Conservation (phyloP, 2,329 filamentous ascomycete species). For the Ustilaginoidea virens region DNA sequence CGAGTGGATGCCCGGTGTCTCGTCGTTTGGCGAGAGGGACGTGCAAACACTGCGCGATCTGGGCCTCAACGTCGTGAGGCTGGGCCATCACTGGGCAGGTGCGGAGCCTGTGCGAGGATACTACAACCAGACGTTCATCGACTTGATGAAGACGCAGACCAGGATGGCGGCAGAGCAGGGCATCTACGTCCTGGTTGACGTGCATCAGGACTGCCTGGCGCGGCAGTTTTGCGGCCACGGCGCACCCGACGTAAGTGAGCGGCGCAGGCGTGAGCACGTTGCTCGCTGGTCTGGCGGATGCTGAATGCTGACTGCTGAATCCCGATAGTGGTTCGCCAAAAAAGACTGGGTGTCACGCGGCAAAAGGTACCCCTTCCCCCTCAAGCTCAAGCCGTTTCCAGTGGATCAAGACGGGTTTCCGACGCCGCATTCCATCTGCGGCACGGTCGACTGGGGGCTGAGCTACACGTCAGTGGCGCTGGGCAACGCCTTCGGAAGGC, state of each 20-base stretch:
- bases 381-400: conserved; percentile 4
- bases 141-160: conserved; percentile 8
- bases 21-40: conserved; percentile 8
- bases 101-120: conserved; percentile 7
- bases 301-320: too few species aligned
- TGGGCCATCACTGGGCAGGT: conserved; percentile 8
- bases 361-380: conserved; percentile 7
- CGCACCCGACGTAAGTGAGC: conserved; percentile 7
- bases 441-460: conserved; percentile 6
- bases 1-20: conserved; percentile 7
- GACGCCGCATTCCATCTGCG: conserved; percentile 6
- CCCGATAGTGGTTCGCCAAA: conserved; percentile 7
- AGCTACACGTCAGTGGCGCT: conserved; percentile 7
- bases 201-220: conserved; percentile 8
- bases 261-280: too few species aligned
- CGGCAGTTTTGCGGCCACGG: conserved; percentile 8
- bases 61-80: conserved; percentile 8
- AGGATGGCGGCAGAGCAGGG: conserved; percentile 8
- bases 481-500: conserved; percentile 7
- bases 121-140: conserved; percentile 8
- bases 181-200: conserved; percentile 8
- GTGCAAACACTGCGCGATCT: conserved; percentile 7
- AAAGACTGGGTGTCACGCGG: conserved; percentile 6
- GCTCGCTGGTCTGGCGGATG: too few species aligned
- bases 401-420: conserved; percentile 7